Conservation (phyloP, 495 filamentous ascomycete species). For the Haplographium delicatum region DNA sequence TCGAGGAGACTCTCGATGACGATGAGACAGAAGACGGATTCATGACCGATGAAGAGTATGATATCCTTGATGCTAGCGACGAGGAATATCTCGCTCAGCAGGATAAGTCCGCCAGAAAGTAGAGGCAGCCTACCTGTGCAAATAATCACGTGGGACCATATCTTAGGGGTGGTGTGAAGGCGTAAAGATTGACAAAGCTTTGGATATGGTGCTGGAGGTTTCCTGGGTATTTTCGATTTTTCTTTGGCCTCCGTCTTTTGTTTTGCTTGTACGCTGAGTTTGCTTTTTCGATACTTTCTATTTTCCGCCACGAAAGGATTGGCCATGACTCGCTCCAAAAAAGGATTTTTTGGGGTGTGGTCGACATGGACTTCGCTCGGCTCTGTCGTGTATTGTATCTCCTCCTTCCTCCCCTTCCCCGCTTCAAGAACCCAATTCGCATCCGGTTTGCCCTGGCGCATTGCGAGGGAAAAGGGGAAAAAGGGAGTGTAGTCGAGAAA, state of each 20-base stretch:
- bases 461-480: no score
- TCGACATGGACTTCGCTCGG: no score
- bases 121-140: constrained; percentile 4
- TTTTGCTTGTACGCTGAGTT: neutral
- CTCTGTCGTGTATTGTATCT: no score
- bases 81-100: constrained; percentile 64
- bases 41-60: constrained; percentile 96
- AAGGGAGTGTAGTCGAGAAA: no score
- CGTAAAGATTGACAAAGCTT: constrained; percentile 17
- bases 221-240: constrained; percentile 6
- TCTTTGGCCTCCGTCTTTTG: neutral
- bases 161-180: neutral
- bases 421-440: no score
- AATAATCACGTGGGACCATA: neutral
- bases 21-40: constrained; percentile 60
- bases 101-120: constrained; percentile 29
- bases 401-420: no score
- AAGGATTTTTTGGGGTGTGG: no score
- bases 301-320: neutral
- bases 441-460: no score
- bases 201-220: constrained; percentile 9
- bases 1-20: constrained; percentile 56
- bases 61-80: constrained; percentile 91
- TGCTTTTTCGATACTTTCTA: no score
- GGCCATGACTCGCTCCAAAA: no score